Conservation (phyloP, 2,329 filamentous ascomycete species). For the Aspergillus awamori region DNA sequence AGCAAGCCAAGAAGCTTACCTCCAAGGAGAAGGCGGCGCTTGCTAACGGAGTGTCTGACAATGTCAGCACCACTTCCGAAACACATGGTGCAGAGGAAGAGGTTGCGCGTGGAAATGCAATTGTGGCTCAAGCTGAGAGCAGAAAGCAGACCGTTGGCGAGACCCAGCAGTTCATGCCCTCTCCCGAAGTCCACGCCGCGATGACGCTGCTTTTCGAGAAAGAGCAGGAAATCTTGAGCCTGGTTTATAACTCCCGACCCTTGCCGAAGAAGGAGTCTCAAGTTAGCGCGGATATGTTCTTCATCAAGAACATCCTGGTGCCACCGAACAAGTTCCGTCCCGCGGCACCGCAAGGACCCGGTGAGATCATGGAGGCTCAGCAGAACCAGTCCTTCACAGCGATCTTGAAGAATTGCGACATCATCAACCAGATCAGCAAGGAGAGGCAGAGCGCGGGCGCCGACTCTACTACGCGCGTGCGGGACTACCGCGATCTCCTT, state of each 20-base stretch:
- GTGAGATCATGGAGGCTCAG: conserved; percentile 81
- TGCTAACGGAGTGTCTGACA: conserved; percentile 30
- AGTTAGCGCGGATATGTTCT: conserved; percentile 88
- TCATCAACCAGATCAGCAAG: conserved; percentile 72
- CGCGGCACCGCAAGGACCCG: conserved; percentile 77
- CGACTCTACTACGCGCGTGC: conserved; percentile 51
- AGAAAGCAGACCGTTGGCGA: conserved; percentile 42
- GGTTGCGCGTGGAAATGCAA: conserved; percentile 56
- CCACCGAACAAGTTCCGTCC: conserved; percentile 91
- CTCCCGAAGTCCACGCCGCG: conserved; percentile 79
- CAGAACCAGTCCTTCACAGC: conserved; percentile 87
- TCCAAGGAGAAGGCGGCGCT: conserved; percentile 35
- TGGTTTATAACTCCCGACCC: conserved; percentile 82
- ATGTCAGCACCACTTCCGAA: conserved; percentile 62
- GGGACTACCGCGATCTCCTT: conserved; percentile 75
- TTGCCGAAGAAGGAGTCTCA: conserved; percentile 58
- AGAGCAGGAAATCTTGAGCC: conserved; percentile 77
- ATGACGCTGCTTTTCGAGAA: conserved; percentile 80
- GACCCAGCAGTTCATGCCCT: conserved; percentile 74
- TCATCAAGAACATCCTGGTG: conserved; percentile 81
- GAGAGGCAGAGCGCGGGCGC: conserved; percentile 61
- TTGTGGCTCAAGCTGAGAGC: conserved; percentile 37
- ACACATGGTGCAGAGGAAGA: conserved; percentile 62
- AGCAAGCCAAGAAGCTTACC: conserved; percentile 47
- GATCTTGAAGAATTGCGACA: conserved; percentile 75